Evolutionary conservation across 306 rosid species (phyloP).

Genomic region (Cicer arietinum): DNA sequence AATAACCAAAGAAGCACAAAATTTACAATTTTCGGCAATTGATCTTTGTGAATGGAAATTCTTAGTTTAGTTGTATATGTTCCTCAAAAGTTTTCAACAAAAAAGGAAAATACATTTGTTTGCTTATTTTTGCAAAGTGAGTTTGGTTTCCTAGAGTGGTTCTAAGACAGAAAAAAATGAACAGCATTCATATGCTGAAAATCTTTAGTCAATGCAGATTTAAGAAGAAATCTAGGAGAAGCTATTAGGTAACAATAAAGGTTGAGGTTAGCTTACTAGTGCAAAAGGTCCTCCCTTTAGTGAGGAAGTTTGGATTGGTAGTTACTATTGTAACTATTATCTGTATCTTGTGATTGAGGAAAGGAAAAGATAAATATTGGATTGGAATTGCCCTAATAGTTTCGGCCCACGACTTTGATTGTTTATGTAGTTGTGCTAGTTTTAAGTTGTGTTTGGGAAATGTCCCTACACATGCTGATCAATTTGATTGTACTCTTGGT

Average conservation of each 20-base stretch:
- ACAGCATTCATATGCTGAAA: conserved; percentile 33
- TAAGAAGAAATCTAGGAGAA: conserved; percentile 14
- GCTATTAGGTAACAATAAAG: conserved; percentile 23
- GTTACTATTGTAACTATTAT: conserved; percentile 1
- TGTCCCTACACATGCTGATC: background rate
- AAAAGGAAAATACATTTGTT: background rate
- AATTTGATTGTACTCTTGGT: background rate
- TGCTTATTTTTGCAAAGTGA: conserved; percentile 8
- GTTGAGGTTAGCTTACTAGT: conserved; percentile 21
- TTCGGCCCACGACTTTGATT: background rate
- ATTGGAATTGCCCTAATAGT: background rate
- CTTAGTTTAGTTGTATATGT: conserved; percentile 5
- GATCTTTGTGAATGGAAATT: conserved; percentile 14
- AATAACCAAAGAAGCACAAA: conserved; percentile 20
- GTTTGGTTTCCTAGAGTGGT: conserved; percentile 16
- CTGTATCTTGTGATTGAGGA: conserved; percentile 22
- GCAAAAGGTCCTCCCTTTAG: conserved; percentile 16
- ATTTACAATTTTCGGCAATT: background rate
- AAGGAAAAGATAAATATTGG: background rate
- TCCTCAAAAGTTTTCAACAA: background rate
- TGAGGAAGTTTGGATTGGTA: conserved; percentile 13
- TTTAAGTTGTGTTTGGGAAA: background rate
- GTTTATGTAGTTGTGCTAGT: background rate
- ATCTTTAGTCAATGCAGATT: conserved; percentile 29
- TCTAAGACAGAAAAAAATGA: conserved; percentile 1